Percentiles rank a stretch among this genome's conserved stretches.
These are phyloP conservation scores for Radiomyces spectabilis DNA, from an alignment of 192 early-diverging fungal genomes.

Conservation along the genomic window DNA sequence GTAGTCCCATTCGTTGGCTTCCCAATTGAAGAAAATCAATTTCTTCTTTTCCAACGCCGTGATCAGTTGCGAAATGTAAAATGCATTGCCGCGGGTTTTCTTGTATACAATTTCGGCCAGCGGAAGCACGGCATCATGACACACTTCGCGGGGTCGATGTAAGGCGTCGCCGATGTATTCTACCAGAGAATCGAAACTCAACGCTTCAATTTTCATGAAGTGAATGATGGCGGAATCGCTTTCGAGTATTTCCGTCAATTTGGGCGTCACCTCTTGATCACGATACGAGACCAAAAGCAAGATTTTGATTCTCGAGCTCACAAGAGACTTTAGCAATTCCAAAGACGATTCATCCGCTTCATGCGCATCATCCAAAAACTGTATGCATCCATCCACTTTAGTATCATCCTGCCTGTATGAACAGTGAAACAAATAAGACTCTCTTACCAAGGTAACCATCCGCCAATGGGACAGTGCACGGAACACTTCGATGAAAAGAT, in stretches of 20 bases:
- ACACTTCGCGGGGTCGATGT: constrained; percentile 2
- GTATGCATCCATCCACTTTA: background rate
- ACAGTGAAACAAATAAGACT: no score
- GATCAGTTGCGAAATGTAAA: constrained; percentile 19
- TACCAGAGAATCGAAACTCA: constrained; percentile 14
- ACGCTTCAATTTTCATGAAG: constrained; percentile 10
- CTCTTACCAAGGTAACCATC: constrained; percentile 27
- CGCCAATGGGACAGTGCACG: constrained; percentile 15
- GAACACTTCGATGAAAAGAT: constrained; percentile 21
- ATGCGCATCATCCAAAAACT: constrained; percentile 29
- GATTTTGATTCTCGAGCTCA: constrained; percentile 12
- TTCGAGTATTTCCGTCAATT: constrained; percentile 2
- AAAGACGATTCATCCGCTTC: constrained; percentile 26
- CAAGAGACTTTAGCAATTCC: constrained; percentile 15
- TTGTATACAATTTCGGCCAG: constrained; percentile 17
- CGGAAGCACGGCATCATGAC: constrained; percentile 10
- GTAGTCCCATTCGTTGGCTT: constrained; percentile 26
- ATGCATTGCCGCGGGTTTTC: constrained; percentile 25
- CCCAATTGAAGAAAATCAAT: constrained; percentile 27
- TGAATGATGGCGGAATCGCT: constrained; percentile 6
- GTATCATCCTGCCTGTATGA: background rate
- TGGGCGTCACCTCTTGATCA: constrained; percentile 8
- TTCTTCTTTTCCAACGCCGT: constrained; percentile 17
- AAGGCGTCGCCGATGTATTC: constrained; percentile 16
- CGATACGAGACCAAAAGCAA: constrained; percentile 14